Conservation (phyloP, 2,329 filamentous ascomycete species). For the Dactylellina parvicollis region DNA sequence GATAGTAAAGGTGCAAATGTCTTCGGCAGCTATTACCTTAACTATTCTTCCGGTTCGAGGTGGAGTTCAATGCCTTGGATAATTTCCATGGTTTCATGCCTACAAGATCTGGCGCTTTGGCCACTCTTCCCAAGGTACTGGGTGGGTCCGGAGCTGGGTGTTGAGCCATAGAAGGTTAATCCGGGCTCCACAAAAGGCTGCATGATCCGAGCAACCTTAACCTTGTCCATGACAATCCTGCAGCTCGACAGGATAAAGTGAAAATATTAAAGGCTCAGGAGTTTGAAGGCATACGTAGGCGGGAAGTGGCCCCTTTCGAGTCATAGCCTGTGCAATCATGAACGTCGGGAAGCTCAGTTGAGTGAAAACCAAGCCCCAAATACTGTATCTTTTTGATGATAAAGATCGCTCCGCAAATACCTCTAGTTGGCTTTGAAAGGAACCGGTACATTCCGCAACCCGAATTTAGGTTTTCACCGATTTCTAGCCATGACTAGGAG, state of each 20-base stretch:
- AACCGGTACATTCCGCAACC: no score
- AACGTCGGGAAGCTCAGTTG: no score
- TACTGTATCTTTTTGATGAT: no score
- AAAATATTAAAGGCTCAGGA: neutral
- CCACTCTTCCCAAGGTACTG: slow-evolving; percentile 22
- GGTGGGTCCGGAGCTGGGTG: slow-evolving; percentile 30
- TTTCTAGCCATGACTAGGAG: no score
- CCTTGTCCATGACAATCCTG: slow-evolving; percentile 15
- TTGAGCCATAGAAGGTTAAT: slow-evolving; percentile 47
- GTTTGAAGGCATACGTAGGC: no score
- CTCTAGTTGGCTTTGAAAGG: no score
- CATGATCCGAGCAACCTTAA: slow-evolving; percentile 30
- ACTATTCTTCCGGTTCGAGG: slow-evolving; percentile 22
- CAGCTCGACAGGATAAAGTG: slow-evolving; percentile 31
- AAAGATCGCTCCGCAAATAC: no score
- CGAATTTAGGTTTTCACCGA: no score
- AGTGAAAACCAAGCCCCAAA: no score
- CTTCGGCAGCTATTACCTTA: slow-evolving; percentile 27
- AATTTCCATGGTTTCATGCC: slow-evolving; percentile 42
- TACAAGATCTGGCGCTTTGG: slow-evolving; percentile 34
- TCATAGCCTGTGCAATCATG: no score
- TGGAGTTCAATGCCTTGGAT: slow-evolving; percentile 17
- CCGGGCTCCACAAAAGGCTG: slow-evolving; percentile 41
- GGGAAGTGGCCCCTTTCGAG: no score
- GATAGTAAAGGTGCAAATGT: no score